Conservation (phyloP, 352 stramenopile genomes). For the Pythium vanterpoolii region DNA sequence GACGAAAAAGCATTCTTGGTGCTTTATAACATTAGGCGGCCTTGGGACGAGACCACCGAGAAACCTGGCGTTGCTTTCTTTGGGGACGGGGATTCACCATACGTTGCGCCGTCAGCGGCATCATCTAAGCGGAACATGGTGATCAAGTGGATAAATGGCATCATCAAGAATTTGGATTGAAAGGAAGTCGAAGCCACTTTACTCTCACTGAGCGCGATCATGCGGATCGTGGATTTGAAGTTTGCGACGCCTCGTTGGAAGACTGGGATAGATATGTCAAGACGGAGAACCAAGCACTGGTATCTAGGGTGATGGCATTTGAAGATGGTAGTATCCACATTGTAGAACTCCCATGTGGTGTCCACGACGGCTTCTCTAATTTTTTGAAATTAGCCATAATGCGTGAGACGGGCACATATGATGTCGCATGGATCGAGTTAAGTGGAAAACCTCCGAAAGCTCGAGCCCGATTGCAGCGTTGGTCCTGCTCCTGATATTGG, state of each 20-base stretch:
- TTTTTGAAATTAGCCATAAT: no score
- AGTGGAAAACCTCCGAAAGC: not conserved
- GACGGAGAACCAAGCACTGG: conserved; percentile 15
- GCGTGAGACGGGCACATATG: no score
- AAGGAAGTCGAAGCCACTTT: conserved; percentile 9
- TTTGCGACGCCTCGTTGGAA: conserved; percentile 19
- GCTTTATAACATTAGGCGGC: no score
- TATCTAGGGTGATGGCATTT: not conserved
- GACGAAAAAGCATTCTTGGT: no score
- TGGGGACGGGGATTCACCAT: not conserved
- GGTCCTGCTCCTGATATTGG: not conserved
- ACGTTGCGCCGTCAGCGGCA: not conserved
- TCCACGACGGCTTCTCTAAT: no score
- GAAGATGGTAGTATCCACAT: not conserved
- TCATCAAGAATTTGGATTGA: conserved; percentile 15
- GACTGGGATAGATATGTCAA: conserved; percentile 20
- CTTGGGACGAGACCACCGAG: not conserved
- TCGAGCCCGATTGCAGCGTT: not conserved
- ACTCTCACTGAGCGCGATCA: conserved; percentile 5
- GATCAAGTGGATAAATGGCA: conserved; percentile 14
- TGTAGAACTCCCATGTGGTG: no score
- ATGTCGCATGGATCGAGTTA: not conserved
- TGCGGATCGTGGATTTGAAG: conserved; percentile 19
- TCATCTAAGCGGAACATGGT: conserved; percentile 13
- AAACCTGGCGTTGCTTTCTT: not conserved